Evolutionary conservation across 2,329 filamentous ascomycete species (phyloP), one percentile per base, ranked within the genome.

Genomic region (Mariannaea elegans): DNA sequence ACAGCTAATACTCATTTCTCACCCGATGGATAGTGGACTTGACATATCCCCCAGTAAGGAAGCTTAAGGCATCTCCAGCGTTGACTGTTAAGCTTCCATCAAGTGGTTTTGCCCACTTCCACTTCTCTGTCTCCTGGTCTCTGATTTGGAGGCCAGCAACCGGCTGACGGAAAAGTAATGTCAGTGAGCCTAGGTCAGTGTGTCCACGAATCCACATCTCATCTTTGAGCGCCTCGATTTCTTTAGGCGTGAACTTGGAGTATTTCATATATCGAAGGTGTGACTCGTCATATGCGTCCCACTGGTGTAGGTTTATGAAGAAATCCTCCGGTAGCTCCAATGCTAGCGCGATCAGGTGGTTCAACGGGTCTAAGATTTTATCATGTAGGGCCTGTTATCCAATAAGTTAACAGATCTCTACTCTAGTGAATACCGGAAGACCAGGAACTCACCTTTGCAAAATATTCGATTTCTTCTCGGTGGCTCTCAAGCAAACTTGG

Each of bases 221-320:
- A 24, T 73, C 68, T 0, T 77, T 78, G 12, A 76, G 75, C 54
- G 73, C 74, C 44, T 75, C 76, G 63, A 80, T 81, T 16, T 83
- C 78, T 16, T 82, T 78, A 1, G 75, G 67, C 0, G 74, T 78
- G 24, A 83, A 80, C 1, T 79, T 77, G 16, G 78, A 77, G 61
- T 87, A 87, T 50, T 83, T 77, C 84, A 88, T 87, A 72, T 87
- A 88, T 1, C 87, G 80, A 31, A 87, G 77, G 64, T 88, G 84
- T 36, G 84, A 82, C 62, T 87, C 85, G 21, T 82, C 81, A 24
- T 82, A 79, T 18, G 80, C 76, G 3, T 87, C 80, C 67, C 87
- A 89, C 9, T 75, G 76, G 68, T 89, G 87, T 34, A 67, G 24
- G 1, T 56, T 83, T 76, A 10, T 80, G 78, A 58, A 84, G 79